A percentile compares a stretch with the other conserved stretches of the same genome.
Conservation (phyloP, 2,329 filamentous ascomycete species). For the Paracoccidioides brasiliensis region DNA sequence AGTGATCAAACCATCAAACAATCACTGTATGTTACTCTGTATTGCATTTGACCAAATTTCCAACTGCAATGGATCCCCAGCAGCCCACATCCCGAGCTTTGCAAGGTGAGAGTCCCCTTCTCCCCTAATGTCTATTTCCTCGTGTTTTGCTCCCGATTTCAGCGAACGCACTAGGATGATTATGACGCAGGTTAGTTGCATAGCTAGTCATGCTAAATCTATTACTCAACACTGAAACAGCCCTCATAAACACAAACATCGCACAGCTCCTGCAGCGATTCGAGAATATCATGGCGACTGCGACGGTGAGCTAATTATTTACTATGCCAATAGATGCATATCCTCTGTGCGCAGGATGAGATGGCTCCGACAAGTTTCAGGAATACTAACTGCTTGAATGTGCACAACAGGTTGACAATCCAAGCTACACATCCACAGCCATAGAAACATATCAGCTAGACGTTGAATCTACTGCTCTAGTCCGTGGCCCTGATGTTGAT, state of each 20-base stretch:
- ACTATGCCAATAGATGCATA: background rate
- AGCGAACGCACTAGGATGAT: background rate
- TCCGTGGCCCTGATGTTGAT: constrained; percentile 19
- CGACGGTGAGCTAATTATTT: constrained; percentile 29
- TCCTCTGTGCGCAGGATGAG: background rate
- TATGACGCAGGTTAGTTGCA: no score
- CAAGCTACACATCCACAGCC: constrained; percentile 43
- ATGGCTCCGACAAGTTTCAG: background rate
- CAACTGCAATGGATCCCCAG: constrained; percentile 9
- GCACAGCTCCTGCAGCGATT: constrained; percentile 40
- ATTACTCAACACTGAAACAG: constrained; percentile 14
- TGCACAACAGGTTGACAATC: constrained; percentile 32
- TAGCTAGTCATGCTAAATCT: background rate
- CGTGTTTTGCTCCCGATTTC: constrained; percentile 8
- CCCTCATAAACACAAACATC: constrained; percentile 33
- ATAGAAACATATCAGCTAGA: constrained; percentile 46
- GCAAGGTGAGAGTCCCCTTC: constrained; percentile 10
- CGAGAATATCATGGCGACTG: constrained; percentile 42
- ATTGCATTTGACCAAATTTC: no score
- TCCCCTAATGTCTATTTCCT: constrained; percentile 8
- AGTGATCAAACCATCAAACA: no score
- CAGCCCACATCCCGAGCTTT: constrained; percentile 10
- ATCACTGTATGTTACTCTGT: no score
- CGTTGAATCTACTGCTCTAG: constrained; percentile 46
- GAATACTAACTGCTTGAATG: background rate